phyloP scores from a whole-genome alignment of 495 filamentous ascomycete species.

The Parachaetomium inaequale region DNA sequence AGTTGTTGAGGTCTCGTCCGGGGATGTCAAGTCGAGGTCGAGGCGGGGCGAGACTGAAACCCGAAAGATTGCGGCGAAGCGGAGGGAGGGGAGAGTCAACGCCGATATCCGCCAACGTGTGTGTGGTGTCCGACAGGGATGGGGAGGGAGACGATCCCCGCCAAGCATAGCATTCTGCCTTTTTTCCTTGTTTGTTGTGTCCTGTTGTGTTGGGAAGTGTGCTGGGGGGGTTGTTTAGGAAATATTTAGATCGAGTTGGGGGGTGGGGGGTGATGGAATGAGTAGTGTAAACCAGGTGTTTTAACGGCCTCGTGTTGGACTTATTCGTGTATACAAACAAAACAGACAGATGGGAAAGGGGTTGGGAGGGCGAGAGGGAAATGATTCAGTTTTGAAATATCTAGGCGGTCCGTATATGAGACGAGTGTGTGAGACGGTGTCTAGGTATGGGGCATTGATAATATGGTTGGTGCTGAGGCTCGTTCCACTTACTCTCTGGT shows the following conservation, averaged over 20 bases:
- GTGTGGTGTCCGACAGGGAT: not conserved
- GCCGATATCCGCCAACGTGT: not conserved
- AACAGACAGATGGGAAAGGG: not conserved
- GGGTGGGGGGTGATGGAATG: not conserved
- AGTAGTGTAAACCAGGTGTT: conserved; percentile 3
- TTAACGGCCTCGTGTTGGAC: not conserved
- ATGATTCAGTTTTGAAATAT: conserved; percentile 3
- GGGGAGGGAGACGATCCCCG: not conserved
- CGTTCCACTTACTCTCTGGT: no score
- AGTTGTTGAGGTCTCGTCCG: not conserved
- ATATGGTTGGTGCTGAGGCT: no score
- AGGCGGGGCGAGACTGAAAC: not conserved
- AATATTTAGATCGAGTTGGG: conserved; percentile 2
- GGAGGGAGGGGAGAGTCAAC: not conserved
- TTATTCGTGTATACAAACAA: conserved; percentile 9
- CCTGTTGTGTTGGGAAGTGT: conserved; percentile 5
- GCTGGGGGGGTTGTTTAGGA: not conserved
- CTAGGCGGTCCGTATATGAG: not conserved
- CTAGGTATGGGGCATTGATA: not conserved
- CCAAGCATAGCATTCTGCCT: conserved; percentile 9
- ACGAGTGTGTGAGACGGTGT: not conserved
- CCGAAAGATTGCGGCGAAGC: not conserved
- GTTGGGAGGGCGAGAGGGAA: not conserved
- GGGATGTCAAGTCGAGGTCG: not conserved
- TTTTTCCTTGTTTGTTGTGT: conserved; percentile 8